Percentiles rank a stretch among this genome's conserved stretches.
Conservation (phyloP, 768 basidiomycete genomes). For the Leccinum ochraceum region DNA sequence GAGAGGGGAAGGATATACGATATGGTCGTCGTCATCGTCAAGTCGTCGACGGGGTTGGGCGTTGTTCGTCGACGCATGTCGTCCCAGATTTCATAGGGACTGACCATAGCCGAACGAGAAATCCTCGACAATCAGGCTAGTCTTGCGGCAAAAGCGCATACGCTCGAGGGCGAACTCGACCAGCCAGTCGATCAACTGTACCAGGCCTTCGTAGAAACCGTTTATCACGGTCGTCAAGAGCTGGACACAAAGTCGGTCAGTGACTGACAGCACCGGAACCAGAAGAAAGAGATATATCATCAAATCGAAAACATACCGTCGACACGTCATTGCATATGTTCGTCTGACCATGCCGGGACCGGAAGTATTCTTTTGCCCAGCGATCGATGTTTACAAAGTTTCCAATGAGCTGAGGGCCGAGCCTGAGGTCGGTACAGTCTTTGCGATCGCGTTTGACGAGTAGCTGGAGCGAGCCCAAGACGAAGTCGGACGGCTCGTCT, state of each 20-base stretch:
- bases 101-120: slow-evolving; percentile 33
- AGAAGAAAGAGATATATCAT: background rate
- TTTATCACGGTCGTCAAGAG: slow-evolving; percentile 32
- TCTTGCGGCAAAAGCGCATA: slow-evolving; percentile 24
- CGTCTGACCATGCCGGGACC: slow-evolving; percentile 18
- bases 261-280: background rate
- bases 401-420: slow-evolving; percentile 33
- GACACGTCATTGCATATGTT: slow-evolving; percentile 20
- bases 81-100: slow-evolving; percentile 1
- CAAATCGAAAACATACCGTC: slow-evolving; percentile 16
- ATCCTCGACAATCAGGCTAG: slow-evolving; percentile 21
- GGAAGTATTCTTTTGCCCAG: slow-evolving; percentile 32
- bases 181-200: slow-evolving; percentile 29
- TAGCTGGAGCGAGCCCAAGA: slow-evolving; percentile 29
- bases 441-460: slow-evolving; percentile 30
- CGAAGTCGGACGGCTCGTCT: slow-evolving; percentile 25
- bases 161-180: slow-evolving; percentile 24
- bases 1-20: too few species aligned
- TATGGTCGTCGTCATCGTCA: too few species aligned
- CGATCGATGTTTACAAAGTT: slow-evolving; percentile 30
- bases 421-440: slow-evolving; percentile 9
- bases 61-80: too few species aligned
- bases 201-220: slow-evolving; percentile 32
- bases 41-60: too few species aligned
- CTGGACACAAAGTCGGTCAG: slow-evolving; percentile 11